These are phyloP conservation scores for Cercophora newfieldiana DNA, from an alignment of 495 filamentous ascomycete species.

Conservation along the genomic window DNA sequence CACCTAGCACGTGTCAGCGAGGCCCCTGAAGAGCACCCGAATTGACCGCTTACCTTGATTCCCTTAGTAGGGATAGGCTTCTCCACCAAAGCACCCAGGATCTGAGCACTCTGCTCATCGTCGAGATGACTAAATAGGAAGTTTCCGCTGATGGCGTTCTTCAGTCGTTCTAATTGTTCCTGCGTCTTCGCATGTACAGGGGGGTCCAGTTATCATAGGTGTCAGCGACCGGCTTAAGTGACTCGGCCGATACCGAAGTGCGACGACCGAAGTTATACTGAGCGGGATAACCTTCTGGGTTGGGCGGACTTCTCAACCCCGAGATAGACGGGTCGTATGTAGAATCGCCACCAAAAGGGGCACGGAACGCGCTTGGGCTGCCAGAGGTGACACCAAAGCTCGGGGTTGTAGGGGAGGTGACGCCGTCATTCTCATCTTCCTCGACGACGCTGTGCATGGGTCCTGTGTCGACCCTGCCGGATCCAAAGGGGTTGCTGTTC, in stretches of 20 bases:
- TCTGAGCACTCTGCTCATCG: constrained; percentile 83
- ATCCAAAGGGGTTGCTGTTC: constrained; percentile 55
- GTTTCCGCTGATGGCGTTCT: constrained; percentile 79
- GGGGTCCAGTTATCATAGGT: constrained; percentile 87
- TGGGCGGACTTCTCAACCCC: constrained; percentile 43
- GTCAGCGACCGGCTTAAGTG: constrained; percentile 81
- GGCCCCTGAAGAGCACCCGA: not conserved
- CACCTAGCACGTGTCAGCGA: constrained; percentile 51
- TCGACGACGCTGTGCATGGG: constrained; percentile 55
- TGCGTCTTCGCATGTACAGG: constrained; percentile 77
- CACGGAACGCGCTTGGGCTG: constrained; percentile 34
- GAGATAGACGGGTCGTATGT: constrained; percentile 37
- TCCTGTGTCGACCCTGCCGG: constrained; percentile 36
- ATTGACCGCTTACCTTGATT: constrained; percentile 62
- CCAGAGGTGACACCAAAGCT: constrained; percentile 40
- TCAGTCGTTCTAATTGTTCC: constrained; percentile 78
- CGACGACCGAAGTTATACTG: constrained; percentile 93
- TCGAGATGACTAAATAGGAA: constrained; percentile 95
- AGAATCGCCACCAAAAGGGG: constrained; percentile 52
- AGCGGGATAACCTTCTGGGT: constrained; percentile 74
- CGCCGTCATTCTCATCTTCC: constrained; percentile 59
- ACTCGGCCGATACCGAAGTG: constrained; percentile 96
- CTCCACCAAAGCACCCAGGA: constrained; percentile 88
- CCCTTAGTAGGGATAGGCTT: constrained; percentile 93
- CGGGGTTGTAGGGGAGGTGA: constrained; percentile 58